These are phyloP conservation scores for Talaromyces stipitatus DNA, from an alignment of 495 filamentous ascomycete species.

Conservation along the genomic window DNA sequence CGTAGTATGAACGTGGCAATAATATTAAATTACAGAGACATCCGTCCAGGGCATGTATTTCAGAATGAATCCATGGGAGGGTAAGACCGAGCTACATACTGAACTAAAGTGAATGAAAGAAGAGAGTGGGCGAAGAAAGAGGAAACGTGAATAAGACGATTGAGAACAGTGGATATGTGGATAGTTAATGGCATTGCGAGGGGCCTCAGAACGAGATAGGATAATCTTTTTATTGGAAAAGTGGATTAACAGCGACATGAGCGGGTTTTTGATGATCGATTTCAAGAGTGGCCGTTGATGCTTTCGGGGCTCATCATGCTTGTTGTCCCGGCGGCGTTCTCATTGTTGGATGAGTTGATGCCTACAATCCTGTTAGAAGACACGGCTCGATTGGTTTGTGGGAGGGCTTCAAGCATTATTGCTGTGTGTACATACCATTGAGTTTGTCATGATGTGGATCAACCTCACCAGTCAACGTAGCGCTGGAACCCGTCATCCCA, in stretches of 20 bases:
- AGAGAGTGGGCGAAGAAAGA: neutral
- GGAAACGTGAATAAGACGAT: neutral
- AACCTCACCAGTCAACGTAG: neutral
- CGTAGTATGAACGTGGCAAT: neutral
- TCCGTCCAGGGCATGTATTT: neutral
- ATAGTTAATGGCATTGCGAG: neutral
- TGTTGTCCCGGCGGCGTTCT: neutral
- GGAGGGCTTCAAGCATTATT: neutral
- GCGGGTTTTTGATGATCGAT: neutral
- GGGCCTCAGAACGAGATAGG: neutral
- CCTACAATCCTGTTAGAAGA: neutral
- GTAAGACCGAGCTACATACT: neutral
- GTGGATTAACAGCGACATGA: neutral
- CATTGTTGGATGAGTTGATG: neutral
- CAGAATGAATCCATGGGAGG: neutral
- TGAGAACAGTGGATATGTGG: neutral
- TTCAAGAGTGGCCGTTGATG: conserved; percentile 31
- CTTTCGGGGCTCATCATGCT: conserved; percentile 66
- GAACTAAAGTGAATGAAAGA: neutral
- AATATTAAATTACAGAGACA: neutral
- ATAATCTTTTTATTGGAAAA: neutral
- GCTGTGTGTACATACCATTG: neutral
- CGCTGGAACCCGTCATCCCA: neutral
- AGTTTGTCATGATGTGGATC: neutral
- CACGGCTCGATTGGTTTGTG: neutral